phyloP scores from a whole-genome alignment of 2,329 filamentous ascomycete species.

The Curvularia spicifera region DNA sequence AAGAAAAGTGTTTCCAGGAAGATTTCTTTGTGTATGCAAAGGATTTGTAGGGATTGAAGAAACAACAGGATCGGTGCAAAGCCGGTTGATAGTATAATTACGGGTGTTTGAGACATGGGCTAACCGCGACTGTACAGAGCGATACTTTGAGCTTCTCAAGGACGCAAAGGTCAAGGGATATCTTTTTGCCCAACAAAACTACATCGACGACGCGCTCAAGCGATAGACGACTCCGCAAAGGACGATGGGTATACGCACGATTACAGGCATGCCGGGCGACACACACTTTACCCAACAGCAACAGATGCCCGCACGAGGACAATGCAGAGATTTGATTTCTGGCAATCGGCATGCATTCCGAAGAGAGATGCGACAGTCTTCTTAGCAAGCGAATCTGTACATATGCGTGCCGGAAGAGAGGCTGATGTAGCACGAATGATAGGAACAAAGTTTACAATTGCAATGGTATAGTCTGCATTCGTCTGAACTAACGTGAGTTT shows the following conservation, averaged over 20 bases:
- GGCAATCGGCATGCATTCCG: constrained; percentile 11
- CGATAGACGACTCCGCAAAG: constrained; percentile 14
- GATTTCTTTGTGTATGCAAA: background rate
- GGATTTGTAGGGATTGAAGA: background rate
- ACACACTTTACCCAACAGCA: constrained; percentile 1
- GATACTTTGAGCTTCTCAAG: constrained; percentile 79
- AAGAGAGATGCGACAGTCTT: constrained; percentile 21
- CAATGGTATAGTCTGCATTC: constrained; percentile 10
- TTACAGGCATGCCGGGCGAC: constrained; percentile 6
- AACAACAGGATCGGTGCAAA: background rate
- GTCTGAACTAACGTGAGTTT: constrained; percentile 9
- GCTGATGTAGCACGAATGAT: constrained; percentile 14
- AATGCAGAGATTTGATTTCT: constrained; percentile 17
- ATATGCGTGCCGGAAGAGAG: constrained; percentile 36
- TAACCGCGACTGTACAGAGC: constrained; percentile 61
- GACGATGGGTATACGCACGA: constrained; percentile 4
- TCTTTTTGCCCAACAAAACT: constrained; percentile 80
- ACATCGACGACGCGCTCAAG: constrained; percentile 53
- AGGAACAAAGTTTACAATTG: constrained; percentile 12
- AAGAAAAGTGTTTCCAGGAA: background rate
- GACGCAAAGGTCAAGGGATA: constrained; percentile 79
- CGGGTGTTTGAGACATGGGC: constrained; percentile 12
- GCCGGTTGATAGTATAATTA: too few relatives aligned
- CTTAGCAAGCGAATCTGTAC: constrained; percentile 36
- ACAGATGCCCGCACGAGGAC: constrained; percentile 13